Conservation (phyloP, 2,329 filamentous ascomycete genomes). For the Blumeria graminis region DNA sequence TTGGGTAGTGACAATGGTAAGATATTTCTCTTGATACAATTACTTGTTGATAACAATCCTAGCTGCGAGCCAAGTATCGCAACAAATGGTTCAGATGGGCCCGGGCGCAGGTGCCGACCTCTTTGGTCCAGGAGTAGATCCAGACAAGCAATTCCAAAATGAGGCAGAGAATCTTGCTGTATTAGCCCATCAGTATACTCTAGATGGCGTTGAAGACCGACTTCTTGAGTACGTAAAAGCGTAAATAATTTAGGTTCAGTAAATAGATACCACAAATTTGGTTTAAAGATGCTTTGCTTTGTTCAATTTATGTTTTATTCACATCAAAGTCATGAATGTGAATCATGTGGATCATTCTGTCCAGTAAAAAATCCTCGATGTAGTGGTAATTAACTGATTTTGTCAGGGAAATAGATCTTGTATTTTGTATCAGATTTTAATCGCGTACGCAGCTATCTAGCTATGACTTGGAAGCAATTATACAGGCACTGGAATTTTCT, state of each 20-base stretch:
- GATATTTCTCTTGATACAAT: slow-evolving; percentile 11
- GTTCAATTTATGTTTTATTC: no score
- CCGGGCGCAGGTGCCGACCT: slow-evolving; percentile 38
- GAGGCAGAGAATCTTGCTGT: slow-evolving; percentile 94
- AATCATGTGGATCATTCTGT: no score
- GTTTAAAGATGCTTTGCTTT: no score
- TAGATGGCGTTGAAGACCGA: slow-evolving; percentile 71
- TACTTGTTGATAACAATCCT: not conserved
- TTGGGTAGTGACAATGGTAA: slow-evolving; percentile 86
- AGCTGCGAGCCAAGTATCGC: slow-evolving; percentile 73
- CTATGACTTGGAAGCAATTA: no score
- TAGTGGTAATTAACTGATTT: no score
- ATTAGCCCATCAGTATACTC: slow-evolving; percentile 74
- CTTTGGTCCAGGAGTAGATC: slow-evolving; percentile 81
- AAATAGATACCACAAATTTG: not conserved
- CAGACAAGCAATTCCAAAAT: slow-evolving; percentile 77
- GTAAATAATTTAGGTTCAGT: slow-evolving; percentile 2
- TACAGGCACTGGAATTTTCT: no score
- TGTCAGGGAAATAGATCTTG: no score
- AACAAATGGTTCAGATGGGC: slow-evolving; percentile 57
- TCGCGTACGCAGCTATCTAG: no score
- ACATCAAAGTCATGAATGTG: no score
- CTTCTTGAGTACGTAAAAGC: slow-evolving; percentile 29
- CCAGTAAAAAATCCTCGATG: no score
- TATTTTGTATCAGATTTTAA: no score